Percentiles rank a stretch among this genome's conserved stretches.
These are phyloP conservation scores for Aspergillus floridensis DNA, from an alignment of 2,329 filamentous ascomycete species.

Conservation along the genomic window DNA sequence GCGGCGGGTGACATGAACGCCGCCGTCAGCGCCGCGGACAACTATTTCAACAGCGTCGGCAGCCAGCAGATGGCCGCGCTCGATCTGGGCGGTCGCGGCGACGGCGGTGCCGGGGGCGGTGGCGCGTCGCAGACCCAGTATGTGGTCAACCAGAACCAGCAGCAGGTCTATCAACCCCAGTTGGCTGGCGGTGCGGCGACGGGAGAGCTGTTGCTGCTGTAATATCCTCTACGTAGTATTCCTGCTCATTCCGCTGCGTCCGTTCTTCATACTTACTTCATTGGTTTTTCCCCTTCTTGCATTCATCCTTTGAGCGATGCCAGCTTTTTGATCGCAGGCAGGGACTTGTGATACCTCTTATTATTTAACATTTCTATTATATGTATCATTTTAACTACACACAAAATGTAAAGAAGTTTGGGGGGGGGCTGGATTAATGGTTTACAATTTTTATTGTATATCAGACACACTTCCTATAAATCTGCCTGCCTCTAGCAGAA, in stretches of 20 bases:
- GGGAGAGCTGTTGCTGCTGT: slow-evolving; percentile 69
- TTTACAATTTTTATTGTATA: not conserved
- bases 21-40: slow-evolving; percentile 80
- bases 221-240: slow-evolving; percentile 17
- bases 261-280: not conserved
- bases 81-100: slow-evolving; percentile 62
- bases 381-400: not conserved
- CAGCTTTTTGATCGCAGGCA: slow-evolving; percentile 5
- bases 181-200: slow-evolving; percentile 63
- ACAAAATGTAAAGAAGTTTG: not conserved
- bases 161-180: slow-evolving; percentile 70
- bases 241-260: not conserved
- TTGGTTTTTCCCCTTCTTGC: not conserved
- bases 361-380: not conserved
- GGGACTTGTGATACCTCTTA: slow-evolving; percentile 16
- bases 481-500: not conserved
- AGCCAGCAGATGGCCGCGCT: slow-evolving; percentile 71
- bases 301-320: slow-evolving; percentile 9
- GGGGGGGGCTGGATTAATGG: not conserved
- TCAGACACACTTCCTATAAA: not conserved
- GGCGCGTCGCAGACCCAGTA: slow-evolving; percentile 51
- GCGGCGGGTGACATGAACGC: slow-evolving; percentile 58
- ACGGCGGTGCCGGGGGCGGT: slow-evolving; percentile 64
- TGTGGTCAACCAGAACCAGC: slow-evolving; percentile 78
- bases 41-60: slow-evolving; percentile 80